These are phyloP conservation scores for Fusarium sp. DNA, from an alignment of 2,329 filamentous ascomycete species.

Conservation along the genomic window DNA sequence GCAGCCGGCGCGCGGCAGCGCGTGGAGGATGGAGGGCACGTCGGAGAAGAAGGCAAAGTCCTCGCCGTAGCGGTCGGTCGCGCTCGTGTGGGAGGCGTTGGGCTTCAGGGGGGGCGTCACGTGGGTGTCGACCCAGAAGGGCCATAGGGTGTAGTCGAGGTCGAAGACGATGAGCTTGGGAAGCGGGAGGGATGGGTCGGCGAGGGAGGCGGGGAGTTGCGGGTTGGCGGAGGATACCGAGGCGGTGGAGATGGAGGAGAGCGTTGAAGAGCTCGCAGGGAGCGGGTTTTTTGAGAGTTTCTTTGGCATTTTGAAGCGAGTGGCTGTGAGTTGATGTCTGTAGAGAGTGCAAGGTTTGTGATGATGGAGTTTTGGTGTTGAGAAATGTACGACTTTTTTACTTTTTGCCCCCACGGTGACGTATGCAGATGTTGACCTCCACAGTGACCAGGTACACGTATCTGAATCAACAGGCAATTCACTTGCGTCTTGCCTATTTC, in stretches of 20 bases:
- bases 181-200: conserved; percentile 70
- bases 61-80: conserved; percentile 70
- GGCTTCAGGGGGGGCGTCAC: conserved; percentile 76
- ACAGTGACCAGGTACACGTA: neutral
- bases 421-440: conserved; percentile 6
- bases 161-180: conserved; percentile 92
- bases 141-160: conserved; percentile 98
- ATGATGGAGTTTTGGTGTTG: conserved; percentile 20
- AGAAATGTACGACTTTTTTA: conserved; percentile 23
- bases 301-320: conserved; percentile 44
- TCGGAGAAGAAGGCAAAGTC: conserved; percentile 76
- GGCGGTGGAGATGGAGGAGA: conserved; percentile 45
- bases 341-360: neutral
- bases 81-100: conserved; percentile 55
- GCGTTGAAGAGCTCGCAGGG: conserved; percentile 34
- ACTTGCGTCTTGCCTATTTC: no score
- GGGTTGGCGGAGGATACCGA: conserved; percentile 50
- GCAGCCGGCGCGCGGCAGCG: conserved; percentile 60
- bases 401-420: conserved; percentile 19
- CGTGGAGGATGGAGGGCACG: conserved; percentile 73
- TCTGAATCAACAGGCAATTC: no score
- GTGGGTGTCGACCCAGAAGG: conserved; percentile 97
- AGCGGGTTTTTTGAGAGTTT: conserved; percentile 48
- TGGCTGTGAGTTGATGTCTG: neutral
- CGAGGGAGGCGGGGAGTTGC: conserved; percentile 56